Evolutionary conservation across 495 filamentous ascomycete species (phyloP).

Genomic region (Acidomyces sp.): DNA sequence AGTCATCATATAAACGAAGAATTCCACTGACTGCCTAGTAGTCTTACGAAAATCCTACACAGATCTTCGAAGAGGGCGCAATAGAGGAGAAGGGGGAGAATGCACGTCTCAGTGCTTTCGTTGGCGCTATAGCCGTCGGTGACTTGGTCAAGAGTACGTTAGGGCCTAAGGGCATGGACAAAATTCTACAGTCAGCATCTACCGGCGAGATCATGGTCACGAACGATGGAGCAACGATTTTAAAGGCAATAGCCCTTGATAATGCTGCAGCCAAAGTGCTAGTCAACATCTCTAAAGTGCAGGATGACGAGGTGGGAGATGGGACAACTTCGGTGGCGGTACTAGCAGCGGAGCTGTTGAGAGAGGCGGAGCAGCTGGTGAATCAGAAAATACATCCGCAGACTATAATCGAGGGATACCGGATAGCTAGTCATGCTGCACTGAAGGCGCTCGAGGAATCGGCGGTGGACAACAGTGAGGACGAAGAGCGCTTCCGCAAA

Average conservation of each 20-base stretch:
- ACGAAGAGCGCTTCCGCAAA: constrained; percentile 69
- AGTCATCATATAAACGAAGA: background rate
- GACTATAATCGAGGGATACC: constrained; percentile 97
- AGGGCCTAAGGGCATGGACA: constrained; percentile 98
- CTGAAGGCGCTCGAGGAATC: constrained; percentile 67
- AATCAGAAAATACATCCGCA: constrained; percentile 97
- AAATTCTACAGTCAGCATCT: constrained; percentile 97
- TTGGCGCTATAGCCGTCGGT: constrained; percentile 77
- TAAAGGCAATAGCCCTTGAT: constrained; percentile 97
- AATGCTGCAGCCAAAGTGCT: constrained; percentile 95
- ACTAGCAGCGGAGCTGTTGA: constrained; percentile 82
- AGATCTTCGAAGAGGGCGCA: constrained; percentile 96
- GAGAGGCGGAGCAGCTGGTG: constrained; percentile 93
- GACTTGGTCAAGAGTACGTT: constrained; percentile 95
- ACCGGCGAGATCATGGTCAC: constrained; percentile 96
- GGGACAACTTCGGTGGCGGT: constrained; percentile 89
- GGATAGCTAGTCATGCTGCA: constrained; percentile 85
- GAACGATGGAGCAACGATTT: constrained; percentile 94
- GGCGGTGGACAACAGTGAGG: constrained; percentile 78
- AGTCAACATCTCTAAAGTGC: constrained; percentile 98
- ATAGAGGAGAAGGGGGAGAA: constrained; percentile 96
- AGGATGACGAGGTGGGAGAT: constrained; percentile 96
- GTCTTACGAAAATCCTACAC: constrained; percentile 70
- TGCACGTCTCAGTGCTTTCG: constrained; percentile 80
- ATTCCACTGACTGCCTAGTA: constrained; percentile 3